phyloP scores from a whole-genome alignment of 768 basidiomycete species.

The Gymnopilus dilepis region DNA sequence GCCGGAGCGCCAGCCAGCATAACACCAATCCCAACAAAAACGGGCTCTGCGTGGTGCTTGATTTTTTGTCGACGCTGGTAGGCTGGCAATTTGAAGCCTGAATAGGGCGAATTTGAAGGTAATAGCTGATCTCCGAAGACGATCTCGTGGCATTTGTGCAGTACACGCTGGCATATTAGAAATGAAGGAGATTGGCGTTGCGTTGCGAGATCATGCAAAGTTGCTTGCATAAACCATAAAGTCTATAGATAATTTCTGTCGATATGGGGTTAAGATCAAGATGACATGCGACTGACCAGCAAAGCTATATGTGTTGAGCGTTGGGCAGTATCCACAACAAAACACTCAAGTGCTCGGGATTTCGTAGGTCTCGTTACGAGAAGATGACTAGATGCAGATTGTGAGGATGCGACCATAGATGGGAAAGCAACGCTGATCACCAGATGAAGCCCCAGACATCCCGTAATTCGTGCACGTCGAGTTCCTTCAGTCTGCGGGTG shows the following conservation, averaged over 20 bases:
- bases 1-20: conserved; percentile 78
- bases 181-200: conserved; percentile 78
- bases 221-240: conserved; percentile 98
- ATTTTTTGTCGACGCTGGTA: conserved; percentile 66
- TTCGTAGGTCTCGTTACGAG: conserved; percentile 91
- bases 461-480: conserved; percentile 72
- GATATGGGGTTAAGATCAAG: conserved; percentile 5
- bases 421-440: conserved; percentile 44
- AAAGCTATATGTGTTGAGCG: conserved; percentile 95
- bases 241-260: conserved; percentile 45
- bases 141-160: conserved; percentile 93
- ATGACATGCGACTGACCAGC: conserved; percentile 67
- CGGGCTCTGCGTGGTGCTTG: conserved; percentile 73
- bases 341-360: conserved; percentile 92
- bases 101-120: conserved; percentile 70
- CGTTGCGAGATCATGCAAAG: conserved; percentile 77
- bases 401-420: conserved; percentile 17
- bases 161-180: conserved; percentile 87
- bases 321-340: conserved; percentile 87
- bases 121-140: conserved; percentile 89
- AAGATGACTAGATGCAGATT: conserved; percentile 69
- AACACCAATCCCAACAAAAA: conserved; percentile 84
- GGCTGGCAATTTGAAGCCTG: conserved; percentile 55
- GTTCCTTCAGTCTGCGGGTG: conserved; percentile 70
- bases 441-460: conserved; percentile 93